These are phyloP conservation scores for Phytopythium oedochilum DNA, from an alignment of 352 stramenopile species.

Conservation along the genomic window DNA sequence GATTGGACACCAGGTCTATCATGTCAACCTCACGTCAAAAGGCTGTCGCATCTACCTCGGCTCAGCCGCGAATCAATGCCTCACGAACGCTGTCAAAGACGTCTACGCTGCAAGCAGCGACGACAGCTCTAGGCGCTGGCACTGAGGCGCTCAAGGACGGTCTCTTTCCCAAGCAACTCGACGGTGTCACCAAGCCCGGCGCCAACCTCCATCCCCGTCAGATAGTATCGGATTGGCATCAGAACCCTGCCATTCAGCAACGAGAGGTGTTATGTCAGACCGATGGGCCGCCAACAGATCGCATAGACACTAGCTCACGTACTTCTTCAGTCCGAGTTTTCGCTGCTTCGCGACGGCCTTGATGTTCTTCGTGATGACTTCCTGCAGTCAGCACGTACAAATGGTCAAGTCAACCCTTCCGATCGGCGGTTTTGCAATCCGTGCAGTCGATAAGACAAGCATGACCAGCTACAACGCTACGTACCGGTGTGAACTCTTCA, in stretches of 20 bases:
- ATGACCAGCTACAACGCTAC: conserved; percentile 1
- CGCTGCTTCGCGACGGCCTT: conserved; percentile 71
- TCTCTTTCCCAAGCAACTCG: conserved; percentile 63
- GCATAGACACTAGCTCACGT: conserved; percentile 10
- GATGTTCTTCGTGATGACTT: conserved; percentile 72
- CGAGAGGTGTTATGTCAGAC: background rate
- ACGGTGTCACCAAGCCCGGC: conserved; percentile 81
- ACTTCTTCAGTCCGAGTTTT: conserved; percentile 83
- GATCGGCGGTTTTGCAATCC: conserved; percentile 2
- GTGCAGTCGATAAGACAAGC: background rate
- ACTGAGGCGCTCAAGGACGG: conserved; percentile 39
- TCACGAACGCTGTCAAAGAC: too few species aligned
- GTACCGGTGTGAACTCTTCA: conserved; percentile 64
- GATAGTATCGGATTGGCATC: conserved; percentile 86
- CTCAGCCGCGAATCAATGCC: too few species aligned
- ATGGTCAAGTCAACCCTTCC: background rate
- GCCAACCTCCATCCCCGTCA: conserved; percentile 84
- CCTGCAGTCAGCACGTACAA: conserved; percentile 21
- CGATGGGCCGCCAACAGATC: too few species aligned
- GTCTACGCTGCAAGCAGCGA: background rate
- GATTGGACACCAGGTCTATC: background rate
- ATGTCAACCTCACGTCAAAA: background rate
- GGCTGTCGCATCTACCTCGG: background rate
- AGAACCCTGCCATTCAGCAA: conserved; percentile 38
- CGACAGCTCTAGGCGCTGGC: background rate